Evolutionary conservation across 1,284 basidiomycete genomes (phyloP), one percentile per base, ranked within the genome.

Genomic region (Fomitopsis schrenkii): DNA sequence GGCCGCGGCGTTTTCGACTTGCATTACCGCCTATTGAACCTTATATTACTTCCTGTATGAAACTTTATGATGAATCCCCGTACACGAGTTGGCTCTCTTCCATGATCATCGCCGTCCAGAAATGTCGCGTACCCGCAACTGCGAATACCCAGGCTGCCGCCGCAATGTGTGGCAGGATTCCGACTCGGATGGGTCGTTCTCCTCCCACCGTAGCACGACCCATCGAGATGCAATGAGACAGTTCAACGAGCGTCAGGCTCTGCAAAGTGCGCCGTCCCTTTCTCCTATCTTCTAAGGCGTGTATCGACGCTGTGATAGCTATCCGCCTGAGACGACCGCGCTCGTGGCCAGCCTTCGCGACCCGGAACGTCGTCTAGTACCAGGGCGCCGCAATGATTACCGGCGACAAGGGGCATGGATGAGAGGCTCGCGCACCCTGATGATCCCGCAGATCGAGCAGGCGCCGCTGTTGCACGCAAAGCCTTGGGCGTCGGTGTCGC

Each of bases 281-380:
- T 17, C 7, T 45, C 44, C 19, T 17, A 8, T 9, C n/a, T 3
- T 45, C 17, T 6, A 45, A 6, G 7, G n/a, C n/a, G 8, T 15
- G 44, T 9, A 7, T 17, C 1, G 19, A 9, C 17, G 3, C n/a
- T 38, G n/a, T 9, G 22, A 22, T 71, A 71, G 38, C 66, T 66
- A 38, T 69, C 66, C 42, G 69, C 63, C 64, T 67, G 65, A 15
- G 64, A 65, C 14, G 66, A 67, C 35, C 22, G 66, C 60, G 8
- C 64, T 64, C 1, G 66, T 65, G 33, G 2, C 62, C 59, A 3
- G 42, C 1, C 17, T 45, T 19, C 42, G 42, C 15, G 22, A 45
- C 10, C n/a, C 22, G 19, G 28, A 22, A 15, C 8, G 30, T 1
- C 8, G 30, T 5, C 30, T 33, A n/a, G n/a, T 65, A 46, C 15